Evolutionary conservation across 1,139 yeast species (phyloP), one percentile per base, ranked within the genome.

Genomic region (Debaryomycetaceae sp.): DNA sequence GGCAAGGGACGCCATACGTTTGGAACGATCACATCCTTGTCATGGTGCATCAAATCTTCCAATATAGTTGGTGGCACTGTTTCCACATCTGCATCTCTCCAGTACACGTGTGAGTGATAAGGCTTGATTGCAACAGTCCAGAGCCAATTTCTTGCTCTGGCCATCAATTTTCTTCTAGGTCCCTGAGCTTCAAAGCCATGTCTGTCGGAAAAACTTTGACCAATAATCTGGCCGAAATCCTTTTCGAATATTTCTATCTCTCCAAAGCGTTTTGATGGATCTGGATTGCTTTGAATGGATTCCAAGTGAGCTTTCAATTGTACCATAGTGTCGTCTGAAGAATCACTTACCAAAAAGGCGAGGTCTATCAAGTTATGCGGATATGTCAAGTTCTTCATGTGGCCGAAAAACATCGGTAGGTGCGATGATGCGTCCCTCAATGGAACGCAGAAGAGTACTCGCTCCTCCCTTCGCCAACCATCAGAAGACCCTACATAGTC

Each of bases 1-100:
- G 96, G 96, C 50, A 88, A 69, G 1, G 96, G 96, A 55, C 96
- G 76, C 96, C 96, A 88, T 40, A 88, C 95, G 58, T 88, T 88
- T 23, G 96, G 96, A 23, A 88, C 91, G 46, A 63, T 76, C 17
- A 76, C 75, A 51, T 76, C 81, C 56, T 72, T 73, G 57, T 72
- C 72, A 54, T 76, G 80, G 56, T 75, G 79, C 81, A 76, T 76
- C 53, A 76, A 68, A 55, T 76, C 81, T 57, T 76, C 80, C 47
- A 76, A 59, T 47, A 76, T 72, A 5, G 80, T 73, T 3, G 75
- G 70, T 13, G 80, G 80, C 13, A 72, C 75, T 2, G 80, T 76
- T 52, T 76, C 80, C 11, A 76, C 80, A 55, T 76, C 81, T 11
- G 78, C 80, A 58, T 76, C 81, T 59, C 81, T 62, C 81, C 81